Evolutionary conservation across 139 green algal genomes (phyloP), one percentile per base, ranked within the genome.

Genomic region (Chlorella sp.): DNA sequence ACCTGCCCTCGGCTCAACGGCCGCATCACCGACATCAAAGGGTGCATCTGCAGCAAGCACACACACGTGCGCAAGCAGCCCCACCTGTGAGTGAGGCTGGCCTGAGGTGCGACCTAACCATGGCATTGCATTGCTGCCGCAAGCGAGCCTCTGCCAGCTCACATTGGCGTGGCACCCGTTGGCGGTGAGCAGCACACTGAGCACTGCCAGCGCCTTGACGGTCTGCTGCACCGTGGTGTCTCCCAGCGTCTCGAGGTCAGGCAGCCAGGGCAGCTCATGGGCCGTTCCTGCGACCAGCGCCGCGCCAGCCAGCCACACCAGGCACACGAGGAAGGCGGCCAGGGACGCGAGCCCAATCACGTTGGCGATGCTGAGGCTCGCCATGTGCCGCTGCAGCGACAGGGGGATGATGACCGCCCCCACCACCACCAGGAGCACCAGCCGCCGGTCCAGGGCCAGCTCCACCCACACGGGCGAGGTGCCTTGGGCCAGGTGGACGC

Each of bases 141-240:
- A n/a, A n/a, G n/a, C n/a, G n/a, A n/a, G n/a, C n/a, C n/a, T n/a
- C n/a, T n/a, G n/a, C n/a, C 55, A 31, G 27, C 20, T 63, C 55
- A 63, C 24, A 29, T 63, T n/a, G 17, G 14, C 24, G 24, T 67
- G 61, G 61, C 61, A 67, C n/a, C 27, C 61, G 26, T 34, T 67
- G 27, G 61, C 61, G 3, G 61, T 67, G 3, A 67, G 61, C 61
- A 67, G 61, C 61, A 67, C 61, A 27, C 61, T 67, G 23, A 67
- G 61, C 22, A 67, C 61, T 14, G 2, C n/a, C 3, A 67, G 34
- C 3, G 61, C 61, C 6, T 67, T 34, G n/a, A 67, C n/a, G 3
- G 27, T 27, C 3, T 27, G 6, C 3, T 22, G 61, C 61, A 35
- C 29, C 2, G 6, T 6, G 23, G 6, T 26, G 61, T 6, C 61